Evolutionary conservation across 108 stramenopile species (phyloP).

Genomic region (Fragilaria crotonensis): DNA sequence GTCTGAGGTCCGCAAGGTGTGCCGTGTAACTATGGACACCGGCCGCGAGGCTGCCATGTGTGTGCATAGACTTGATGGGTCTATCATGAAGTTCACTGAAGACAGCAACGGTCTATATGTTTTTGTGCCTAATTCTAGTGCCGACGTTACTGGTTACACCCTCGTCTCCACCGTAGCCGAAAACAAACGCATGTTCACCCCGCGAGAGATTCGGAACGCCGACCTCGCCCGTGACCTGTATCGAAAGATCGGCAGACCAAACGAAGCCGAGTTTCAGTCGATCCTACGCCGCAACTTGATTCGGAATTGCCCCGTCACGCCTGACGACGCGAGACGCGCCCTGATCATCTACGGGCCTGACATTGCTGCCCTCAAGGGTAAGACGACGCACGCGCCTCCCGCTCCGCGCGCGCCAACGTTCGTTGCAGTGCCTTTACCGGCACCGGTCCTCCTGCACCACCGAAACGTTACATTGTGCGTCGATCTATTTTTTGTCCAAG

Average conservation of each 20-base stretch:
- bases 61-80: neutral
- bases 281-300: slow-evolving; percentile 19
- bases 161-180: slow-evolving; percentile 14
- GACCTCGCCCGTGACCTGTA: slow-evolving; percentile 13
- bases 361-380: slow-evolving; percentile 30
- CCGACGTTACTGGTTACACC: neutral
- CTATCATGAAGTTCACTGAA: neutral
- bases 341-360: slow-evolving; percentile 27
- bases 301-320: slow-evolving; percentile 26
- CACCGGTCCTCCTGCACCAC: neutral
- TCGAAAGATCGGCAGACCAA: slow-evolving; percentile 19
- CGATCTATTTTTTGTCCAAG: neutral
- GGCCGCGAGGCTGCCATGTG: neutral
- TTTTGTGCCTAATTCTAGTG: no score
- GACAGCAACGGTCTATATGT: neutral
- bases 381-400: slow-evolving; percentile 5
- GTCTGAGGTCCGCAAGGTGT: neutral
- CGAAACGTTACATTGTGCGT: neutral
- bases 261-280: slow-evolving; percentile 8
- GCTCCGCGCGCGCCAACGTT: neutral
- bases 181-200: slow-evolving; percentile 8
- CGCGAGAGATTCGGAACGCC: slow-evolving; percentile 11
- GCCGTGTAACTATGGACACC: no score
- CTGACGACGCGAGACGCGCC: slow-evolving; percentile 20
- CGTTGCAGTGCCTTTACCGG: neutral